A percentile compares a stretch with the other conserved stretches of the same genome.
phyloP scores from a whole-genome alignment of 2,329 filamentous ascomycete species.

The Aspergillus chevalieri region DNA sequence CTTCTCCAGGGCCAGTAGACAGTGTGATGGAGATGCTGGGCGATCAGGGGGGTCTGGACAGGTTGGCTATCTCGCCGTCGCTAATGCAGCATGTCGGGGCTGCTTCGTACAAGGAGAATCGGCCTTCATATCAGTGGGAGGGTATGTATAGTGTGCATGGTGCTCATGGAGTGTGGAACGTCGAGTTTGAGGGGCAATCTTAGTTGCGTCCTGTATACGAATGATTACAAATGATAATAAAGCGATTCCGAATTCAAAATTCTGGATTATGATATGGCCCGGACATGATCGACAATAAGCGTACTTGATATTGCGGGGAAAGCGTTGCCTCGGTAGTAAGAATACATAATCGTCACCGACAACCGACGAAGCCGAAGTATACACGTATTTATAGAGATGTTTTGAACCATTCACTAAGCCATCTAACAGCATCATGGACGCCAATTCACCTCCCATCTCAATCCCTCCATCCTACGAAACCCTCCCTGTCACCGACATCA shows the following conservation, averaged over 20 bases:
- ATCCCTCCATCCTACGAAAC: slow-evolving; percentile 26
- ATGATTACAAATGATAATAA: not conserved
- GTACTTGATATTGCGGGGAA: not conserved
- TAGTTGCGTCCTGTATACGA: not conserved
- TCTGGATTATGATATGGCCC: too few relatives aligned
- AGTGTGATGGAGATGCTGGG: slow-evolving; percentile 15
- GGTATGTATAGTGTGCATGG: slow-evolving; percentile 14
- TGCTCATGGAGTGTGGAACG: slow-evolving; percentile 20
- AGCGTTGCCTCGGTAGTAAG: too few relatives aligned
- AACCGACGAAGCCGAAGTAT: too few relatives aligned
- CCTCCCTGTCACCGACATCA: slow-evolving; percentile 23
- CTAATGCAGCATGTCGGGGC: slow-evolving; percentile 21
- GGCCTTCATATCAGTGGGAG: slow-evolving; percentile 10
- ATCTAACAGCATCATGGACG: not conserved
- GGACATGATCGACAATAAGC: too few relatives aligned
- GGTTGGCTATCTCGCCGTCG: slow-evolving; percentile 16
- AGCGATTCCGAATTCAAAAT: too few relatives aligned
- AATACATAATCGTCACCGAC: not conserved
- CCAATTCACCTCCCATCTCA: slow-evolving; percentile 1
- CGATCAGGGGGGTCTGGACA: slow-evolving; percentile 9
- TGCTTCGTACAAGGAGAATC: slow-evolving; percentile 18
- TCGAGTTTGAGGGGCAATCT: slow-evolving; percentile 17
- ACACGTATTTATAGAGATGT: too few relatives aligned
- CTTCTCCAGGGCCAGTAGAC: slow-evolving; percentile 13
- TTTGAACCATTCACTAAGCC: not conserved